These are phyloP conservation scores for Cladorrhinum sp. DNA, from an alignment of 2,329 filamentous ascomycete species.

Conservation along the genomic window DNA sequence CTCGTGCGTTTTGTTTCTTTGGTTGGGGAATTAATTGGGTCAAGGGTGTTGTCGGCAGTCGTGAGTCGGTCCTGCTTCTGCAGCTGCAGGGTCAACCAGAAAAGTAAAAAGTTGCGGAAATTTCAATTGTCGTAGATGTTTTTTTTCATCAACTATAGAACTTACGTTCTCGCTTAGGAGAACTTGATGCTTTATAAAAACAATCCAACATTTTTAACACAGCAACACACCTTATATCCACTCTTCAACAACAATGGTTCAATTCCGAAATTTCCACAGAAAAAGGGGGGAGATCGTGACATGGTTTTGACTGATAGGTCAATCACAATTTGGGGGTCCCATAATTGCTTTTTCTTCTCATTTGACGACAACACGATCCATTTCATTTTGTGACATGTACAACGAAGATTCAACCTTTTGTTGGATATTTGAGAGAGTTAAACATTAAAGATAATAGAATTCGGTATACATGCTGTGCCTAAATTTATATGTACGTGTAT, in stretches of 20 bases:
- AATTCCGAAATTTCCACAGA: background rate
- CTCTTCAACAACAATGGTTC: background rate
- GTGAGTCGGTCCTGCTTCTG: background rate
- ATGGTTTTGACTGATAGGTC: constrained; percentile 16
- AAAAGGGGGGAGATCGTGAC: background rate
- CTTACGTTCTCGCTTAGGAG: background rate
- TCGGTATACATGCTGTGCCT: background rate
- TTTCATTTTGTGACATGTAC: background rate
- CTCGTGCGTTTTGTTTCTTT: background rate
- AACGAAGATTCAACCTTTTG: background rate
- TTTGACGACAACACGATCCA: no score
- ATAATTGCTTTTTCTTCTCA: background rate
- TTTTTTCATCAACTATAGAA: no score
- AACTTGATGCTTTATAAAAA: background rate
- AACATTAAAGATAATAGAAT: background rate
- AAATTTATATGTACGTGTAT: background rate
- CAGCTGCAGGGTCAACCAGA: background rate
- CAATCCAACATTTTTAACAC: background rate
- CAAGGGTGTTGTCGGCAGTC: constrained; percentile 3
- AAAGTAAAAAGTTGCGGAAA: background rate
- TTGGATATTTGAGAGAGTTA: background rate
- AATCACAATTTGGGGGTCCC: constrained; percentile 17
- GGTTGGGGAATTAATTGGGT: background rate
- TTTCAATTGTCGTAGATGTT: background rate
- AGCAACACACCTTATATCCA: background rate